Evolutionary conservation across 306 rosid species (phyloP).

Genomic region (apple (Malus domestica)): ASM211411v1 NC_041795.1:21387001-21387500

Average conservation of each 20-base stretch:
- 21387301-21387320: neutral
- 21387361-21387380: neutral
- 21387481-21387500: constrained; percentile 8
- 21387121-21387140: no score
- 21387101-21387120: no score
- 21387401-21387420: neutral
- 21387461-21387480: constrained; percentile 9
- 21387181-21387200: neutral
- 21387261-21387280: neutral
- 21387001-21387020: neutral
- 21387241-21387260: neutral
- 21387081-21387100: no score
- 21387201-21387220: neutral
- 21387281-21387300: neutral
- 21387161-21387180: neutral
- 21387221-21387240: neutral
- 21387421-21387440: neutral
- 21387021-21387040: neutral
- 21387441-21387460: neutral
- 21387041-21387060: neutral
- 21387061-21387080: neutral
- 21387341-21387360: neutral
- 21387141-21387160: neutral
- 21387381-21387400: neutral
- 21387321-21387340: neutral